Base-by-base conservation (phyloP, 805 yeast species). In the Wickerhamiella bombiphila region DNA sequence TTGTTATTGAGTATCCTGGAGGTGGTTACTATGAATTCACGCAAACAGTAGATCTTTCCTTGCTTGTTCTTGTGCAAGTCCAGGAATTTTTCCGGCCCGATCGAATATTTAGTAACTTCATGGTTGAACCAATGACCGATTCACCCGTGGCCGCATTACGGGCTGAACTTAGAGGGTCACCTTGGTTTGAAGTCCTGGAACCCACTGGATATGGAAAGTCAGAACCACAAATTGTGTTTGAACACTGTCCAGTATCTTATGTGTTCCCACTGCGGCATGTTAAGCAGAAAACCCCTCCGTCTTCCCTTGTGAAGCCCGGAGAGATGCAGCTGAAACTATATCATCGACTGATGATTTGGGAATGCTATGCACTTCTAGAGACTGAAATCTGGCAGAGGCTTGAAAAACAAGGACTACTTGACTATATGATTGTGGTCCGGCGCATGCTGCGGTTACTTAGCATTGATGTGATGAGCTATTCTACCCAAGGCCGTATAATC, bases 1-100 rank as follows among this genome's bases (percentile, higher is more conserved):
- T 52, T 15, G 22, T 54, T 37, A 38, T 53, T 32, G 49, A 47
- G 25, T 56, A 54, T 43, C 39, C 41, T 49, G 41, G 36, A 42
- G 18, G 43, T 41, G 11, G 47, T 37, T 3, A 47, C 42, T 41
- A 46, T 22, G 44, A 49, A 35, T 46, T 52, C 35, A 15, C 52
- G 35, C 45, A 50, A 22, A 47, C 49, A 1, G 42, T 78, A 4
- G 76, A 77, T 42, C 69, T 74, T 4, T 56, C 70, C 1, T 59
- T 81, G 28, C 63, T 70, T 4, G 59, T 80, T 5, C 76, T 83
- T 0, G 91, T 80, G 1, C 74, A 82, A 2, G 93, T 80, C 2
- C 88, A 80, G 49, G 94, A 82, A 53, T 72, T 76, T 8, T 80
- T 80, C 60, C 70, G 72, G 44, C 54, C 68, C 2, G 54, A 67